These are phyloP conservation scores for Malus hybrid DNA, from an alignment of 331 rosid genomes.

Conservation along the genomic window DNA sequence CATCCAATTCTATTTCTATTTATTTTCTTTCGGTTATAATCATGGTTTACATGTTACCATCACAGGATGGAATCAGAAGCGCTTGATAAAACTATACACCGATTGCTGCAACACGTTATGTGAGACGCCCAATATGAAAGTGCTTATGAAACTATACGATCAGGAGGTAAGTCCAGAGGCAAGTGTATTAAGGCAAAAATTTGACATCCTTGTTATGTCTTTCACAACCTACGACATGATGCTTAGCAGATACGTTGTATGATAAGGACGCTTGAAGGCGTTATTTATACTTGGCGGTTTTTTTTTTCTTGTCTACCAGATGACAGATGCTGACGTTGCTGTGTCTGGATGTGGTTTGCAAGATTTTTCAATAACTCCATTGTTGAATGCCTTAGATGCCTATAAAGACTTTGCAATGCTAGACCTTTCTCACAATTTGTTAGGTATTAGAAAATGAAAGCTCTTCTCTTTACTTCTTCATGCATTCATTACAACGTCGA, in stretches of 20 bases:
- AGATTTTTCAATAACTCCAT: slow-evolving; percentile 77
- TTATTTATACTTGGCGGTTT: too few species aligned
- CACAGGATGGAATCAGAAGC: slow-evolving; percentile 81
- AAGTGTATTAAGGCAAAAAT: background rate
- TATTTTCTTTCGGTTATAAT: too few species aligned
- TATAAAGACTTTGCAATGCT: slow-evolving; percentile 68
- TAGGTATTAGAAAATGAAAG: slow-evolving; percentile 44
- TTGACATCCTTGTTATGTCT: slow-evolving; percentile 4
- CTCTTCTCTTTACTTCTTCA: background rate
- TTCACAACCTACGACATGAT: slow-evolving; percentile 4
- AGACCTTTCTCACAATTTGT: slow-evolving; percentile 85
- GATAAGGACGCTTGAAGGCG: too few species aligned
- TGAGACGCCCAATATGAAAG: slow-evolving; percentile 65
- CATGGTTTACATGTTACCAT: slow-evolving; percentile 17
- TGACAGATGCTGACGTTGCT: slow-evolving; percentile 75
- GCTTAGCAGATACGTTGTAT: background rate
- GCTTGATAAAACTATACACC: slow-evolving; percentile 63
- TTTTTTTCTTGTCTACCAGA: slow-evolving; percentile 30
- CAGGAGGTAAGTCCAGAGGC: slow-evolving; percentile 50
- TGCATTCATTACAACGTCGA: background rate
- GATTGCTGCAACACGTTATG: slow-evolving; percentile 63
- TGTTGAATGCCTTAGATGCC: slow-evolving; percentile 65
- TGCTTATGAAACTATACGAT: slow-evolving; percentile 77
- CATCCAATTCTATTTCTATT: background rate
- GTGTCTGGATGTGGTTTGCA: slow-evolving; percentile 84